Evolutionary conservation across 352 stramenopile genomes (phyloP), one percentile per base, ranked within the genome.

Genomic region (Pythium chondricola): DNA sequence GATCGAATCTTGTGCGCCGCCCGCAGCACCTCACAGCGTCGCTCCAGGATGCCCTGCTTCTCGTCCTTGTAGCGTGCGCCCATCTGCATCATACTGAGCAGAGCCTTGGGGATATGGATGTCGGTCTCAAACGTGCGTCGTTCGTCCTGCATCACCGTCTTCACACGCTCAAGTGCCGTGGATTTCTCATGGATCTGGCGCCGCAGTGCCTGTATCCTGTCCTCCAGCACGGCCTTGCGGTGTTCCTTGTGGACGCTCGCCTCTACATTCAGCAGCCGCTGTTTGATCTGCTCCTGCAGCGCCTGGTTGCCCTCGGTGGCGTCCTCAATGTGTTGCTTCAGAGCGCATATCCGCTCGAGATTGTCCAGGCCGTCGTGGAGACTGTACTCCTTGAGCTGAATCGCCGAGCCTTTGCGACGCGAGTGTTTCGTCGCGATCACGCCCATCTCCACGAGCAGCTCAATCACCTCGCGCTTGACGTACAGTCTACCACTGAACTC

Each of bases 1-100:
- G 77, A 85, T 2, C 82, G 79, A 43, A 93, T 90, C 63, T 88
- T 90, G 56, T 91, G 80, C 16, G 82, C 82, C 1, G 79, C 74
- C 2, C 77, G 79, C 32, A 93, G 42, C 7, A 93, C 78, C 39
- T 90, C 81, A 32, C 69, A 86, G 11, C 82, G 74, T 20, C 79
- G 68, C 32, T 91, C 72, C 0, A 90, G 58, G 37, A 93, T 89
- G 27, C 71, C 78, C 31, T 87, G 66, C 41, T 84, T 83, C 46
- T 91, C 76, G 45, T 87, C 74, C 61, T 91, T 88, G 61, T 83
- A 91, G n/a, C 71, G 70, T 53, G 85, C 69, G 48, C 70, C 81
- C 79, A 91, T 88, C 36, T 86, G 74, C 76, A 88, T 86, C 31
- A 71, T 88, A 36, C 63, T 79, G 17, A 88, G 33, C 22, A 91